phyloP scores from a whole-genome alignment of 495 filamentous ascomycete genomes.

The Saxophila tyrrhenica region DNA sequence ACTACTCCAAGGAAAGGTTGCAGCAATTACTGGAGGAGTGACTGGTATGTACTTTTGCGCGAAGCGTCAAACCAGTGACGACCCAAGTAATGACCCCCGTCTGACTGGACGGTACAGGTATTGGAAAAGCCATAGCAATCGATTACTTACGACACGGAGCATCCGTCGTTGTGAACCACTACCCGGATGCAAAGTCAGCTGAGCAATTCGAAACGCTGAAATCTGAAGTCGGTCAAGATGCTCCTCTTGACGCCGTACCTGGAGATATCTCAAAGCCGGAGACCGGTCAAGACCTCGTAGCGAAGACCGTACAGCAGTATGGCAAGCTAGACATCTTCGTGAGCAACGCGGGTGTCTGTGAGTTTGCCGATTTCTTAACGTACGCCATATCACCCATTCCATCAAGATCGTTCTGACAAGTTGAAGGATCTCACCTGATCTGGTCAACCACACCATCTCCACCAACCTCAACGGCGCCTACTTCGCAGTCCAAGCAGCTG shows the following conservation, averaged over 20 bases:
- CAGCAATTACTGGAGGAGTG: constrained; percentile 31
- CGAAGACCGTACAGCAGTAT: constrained; percentile 35
- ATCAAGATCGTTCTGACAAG: neutral
- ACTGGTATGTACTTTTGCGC: too few relatives aligned
- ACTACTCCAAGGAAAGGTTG: constrained; percentile 28
- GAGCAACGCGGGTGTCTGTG: constrained; percentile 77
- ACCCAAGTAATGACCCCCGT: too few relatives aligned
- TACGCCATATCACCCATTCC: constrained; percentile 24
- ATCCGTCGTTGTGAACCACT: constrained; percentile 30
- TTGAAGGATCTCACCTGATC: constrained; percentile 42
- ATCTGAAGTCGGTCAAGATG: constrained; percentile 18
- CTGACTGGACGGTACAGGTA: too few relatives aligned
- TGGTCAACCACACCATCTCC: constrained; percentile 52
- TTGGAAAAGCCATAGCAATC: constrained; percentile 32
- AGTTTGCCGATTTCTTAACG: constrained; percentile 72
- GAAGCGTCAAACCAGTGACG: too few relatives aligned
- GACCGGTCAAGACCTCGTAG: constrained; percentile 29
- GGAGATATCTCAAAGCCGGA: constrained; percentile 30
- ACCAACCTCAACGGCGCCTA: constrained; percentile 83
- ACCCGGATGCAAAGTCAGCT: constrained; percentile 27
- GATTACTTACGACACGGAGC: constrained; percentile 31
- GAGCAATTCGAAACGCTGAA: constrained; percentile 25
- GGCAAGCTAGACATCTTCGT: constrained; percentile 67
- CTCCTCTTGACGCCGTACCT: constrained; percentile 25
- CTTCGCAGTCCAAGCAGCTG: constrained; percentile 73